A percentile compares a stretch with the other conserved stretches of the same genome.
Conservation (phyloP, 2,329 filamentous ascomycete species). For the Fusarium pseudograminearum region DNA sequence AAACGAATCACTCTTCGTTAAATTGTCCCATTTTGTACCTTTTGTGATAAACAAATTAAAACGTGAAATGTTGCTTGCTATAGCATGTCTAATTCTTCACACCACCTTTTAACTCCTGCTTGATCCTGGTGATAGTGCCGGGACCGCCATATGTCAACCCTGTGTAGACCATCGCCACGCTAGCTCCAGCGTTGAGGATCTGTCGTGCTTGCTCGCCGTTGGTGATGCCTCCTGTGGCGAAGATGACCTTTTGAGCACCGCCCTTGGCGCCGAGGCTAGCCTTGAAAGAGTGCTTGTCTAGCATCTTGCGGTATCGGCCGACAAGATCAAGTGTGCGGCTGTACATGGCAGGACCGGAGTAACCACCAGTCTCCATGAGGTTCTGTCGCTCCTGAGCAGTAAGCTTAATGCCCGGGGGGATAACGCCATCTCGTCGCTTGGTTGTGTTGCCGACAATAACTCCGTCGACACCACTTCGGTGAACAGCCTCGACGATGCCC, state of each 20-base stretch:
- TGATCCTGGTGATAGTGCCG: conserved; percentile 74
- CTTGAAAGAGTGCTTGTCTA: conserved; percentile 64
- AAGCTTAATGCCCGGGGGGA: conserved; percentile 75
- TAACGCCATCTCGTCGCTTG: conserved; percentile 78
- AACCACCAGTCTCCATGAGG: conserved; percentile 84
- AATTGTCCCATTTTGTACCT: conserved; percentile 11
- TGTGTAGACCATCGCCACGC: conserved; percentile 92
- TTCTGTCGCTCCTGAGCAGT: conserved; percentile 74
- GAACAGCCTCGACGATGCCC: conserved; percentile 89
- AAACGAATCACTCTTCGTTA: conserved; percentile 1
- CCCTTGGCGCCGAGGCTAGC: conserved; percentile 46
- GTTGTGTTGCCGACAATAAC: conserved; percentile 98
- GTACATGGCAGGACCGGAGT: conserved; percentile 91
- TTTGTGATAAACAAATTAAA: conserved; percentile 38
- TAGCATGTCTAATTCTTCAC: conserved; percentile 43
- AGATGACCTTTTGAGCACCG: conserved; percentile 78
- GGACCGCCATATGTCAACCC: conserved; percentile 73
- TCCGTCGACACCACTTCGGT: conserved; percentile 87
- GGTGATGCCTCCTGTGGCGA: conserved; percentile 93
- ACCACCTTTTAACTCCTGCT: conserved; percentile 68
- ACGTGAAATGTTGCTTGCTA: conserved; percentile 38
- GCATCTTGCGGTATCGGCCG: conserved; percentile 77
- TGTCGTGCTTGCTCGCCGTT: conserved; percentile 85
- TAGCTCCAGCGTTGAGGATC: conserved; percentile 88
- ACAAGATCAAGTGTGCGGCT: conserved; percentile 83